Evolutionary conservation across 1,139 yeast species (phyloP).

Genomic region (Candida anutae): DNA sequence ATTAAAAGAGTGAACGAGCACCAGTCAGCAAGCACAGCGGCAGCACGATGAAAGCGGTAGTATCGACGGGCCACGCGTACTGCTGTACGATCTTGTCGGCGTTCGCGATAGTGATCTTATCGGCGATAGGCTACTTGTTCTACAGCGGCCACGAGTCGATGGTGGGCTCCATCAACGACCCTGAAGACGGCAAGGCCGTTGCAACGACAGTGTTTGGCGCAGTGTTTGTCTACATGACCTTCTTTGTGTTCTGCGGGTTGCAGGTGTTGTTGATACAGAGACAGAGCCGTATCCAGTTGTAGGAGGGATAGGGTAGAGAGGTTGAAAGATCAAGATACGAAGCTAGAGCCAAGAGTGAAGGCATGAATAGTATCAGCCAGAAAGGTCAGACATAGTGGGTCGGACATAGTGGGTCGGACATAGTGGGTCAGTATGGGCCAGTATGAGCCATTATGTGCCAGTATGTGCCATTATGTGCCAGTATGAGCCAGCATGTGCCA

Average conservation of each 20-base stretch:
- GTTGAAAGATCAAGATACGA: background rate
- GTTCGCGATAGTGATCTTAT: conserved; percentile 80
- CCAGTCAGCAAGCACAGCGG: too few relatives aligned
- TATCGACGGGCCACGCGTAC: conserved; percentile 73
- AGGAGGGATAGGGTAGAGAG: too few relatives aligned
- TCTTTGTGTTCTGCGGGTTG: conserved; percentile 83
- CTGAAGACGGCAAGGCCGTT: conserved; percentile 89
- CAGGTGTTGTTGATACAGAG: conserved; percentile 62
- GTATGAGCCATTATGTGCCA: too few relatives aligned
- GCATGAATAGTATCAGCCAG: too few relatives aligned
- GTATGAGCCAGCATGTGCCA: too few relatives aligned
- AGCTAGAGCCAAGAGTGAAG: background rate
- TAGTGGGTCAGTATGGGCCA: too few relatives aligned
- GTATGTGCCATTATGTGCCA: too few relatives aligned
- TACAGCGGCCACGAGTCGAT: conserved; percentile 77
- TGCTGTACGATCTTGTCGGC: conserved; percentile 90
- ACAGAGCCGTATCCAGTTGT: conserved; percentile 47
- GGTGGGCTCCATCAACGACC: conserved; percentile 88
- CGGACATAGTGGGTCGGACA: too few relatives aligned
- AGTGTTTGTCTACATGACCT: conserved; percentile 70
- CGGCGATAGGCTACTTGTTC: conserved; percentile 79
- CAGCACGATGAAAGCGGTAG: conserved; percentile 23
- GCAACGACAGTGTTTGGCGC: conserved; percentile 89
- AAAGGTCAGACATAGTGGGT: too few relatives aligned
- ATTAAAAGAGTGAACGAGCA: too few relatives aligned